phyloP scores from a whole-genome alignment of 345 rosid species.

The Ceriops zippeliana region DNA sequence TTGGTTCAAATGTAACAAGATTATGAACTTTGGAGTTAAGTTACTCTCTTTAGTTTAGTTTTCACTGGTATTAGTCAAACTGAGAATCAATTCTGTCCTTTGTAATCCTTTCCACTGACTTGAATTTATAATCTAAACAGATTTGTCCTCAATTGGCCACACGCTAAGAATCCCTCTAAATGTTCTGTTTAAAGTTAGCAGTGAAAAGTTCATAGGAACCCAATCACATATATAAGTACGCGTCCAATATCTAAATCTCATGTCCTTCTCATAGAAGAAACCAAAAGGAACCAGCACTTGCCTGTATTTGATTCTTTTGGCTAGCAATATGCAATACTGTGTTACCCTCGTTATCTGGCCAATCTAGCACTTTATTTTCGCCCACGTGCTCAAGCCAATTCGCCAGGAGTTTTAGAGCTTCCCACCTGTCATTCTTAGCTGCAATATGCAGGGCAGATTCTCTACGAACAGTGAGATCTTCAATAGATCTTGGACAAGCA shows the following conservation, averaged over 20 bases:
- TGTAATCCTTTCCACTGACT: too few relatives aligned
- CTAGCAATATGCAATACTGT: constrained; percentile 37
- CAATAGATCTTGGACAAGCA: constrained; percentile 22
- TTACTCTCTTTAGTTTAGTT: too few relatives aligned
- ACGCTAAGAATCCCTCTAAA: too few relatives aligned
- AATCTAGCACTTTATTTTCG: constrained; percentile 24
- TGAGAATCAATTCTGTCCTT: too few relatives aligned
- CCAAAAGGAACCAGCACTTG: not conserved
- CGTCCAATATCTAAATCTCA: not conserved
- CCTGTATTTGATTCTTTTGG: constrained; percentile 20
- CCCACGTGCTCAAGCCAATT: not conserved
- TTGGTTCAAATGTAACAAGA: too few relatives aligned
- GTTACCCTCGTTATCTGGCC: constrained; percentile 41
- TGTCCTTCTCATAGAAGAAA: not conserved
- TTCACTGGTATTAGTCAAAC: too few relatives aligned
- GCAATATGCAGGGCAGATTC: constrained; percentile 31
- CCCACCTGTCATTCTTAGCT: not conserved
- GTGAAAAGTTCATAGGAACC: too few relatives aligned
- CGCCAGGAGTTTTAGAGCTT: constrained; percentile 9
- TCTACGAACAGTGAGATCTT: constrained; percentile 20
- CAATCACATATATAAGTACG: too few relatives aligned
- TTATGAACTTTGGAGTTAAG: too few relatives aligned
- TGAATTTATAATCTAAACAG: too few relatives aligned
- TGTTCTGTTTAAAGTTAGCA: too few relatives aligned
- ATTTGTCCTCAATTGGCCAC: too few relatives aligned